Base-by-base conservation (phyloP, 176 grass and related monocot species). In the Carex littledalei region DNA sequence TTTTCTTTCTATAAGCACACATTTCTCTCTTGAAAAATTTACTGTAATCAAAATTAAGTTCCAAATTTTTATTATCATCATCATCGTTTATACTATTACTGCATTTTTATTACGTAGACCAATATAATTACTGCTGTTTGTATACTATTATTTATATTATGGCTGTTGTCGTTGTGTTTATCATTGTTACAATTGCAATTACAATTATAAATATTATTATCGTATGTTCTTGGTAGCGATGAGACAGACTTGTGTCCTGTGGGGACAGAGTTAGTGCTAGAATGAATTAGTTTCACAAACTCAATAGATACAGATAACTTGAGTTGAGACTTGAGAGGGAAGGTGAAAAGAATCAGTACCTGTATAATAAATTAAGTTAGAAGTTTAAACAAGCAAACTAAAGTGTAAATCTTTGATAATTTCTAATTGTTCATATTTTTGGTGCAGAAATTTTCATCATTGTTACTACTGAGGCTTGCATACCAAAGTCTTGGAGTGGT, bases 401-500 rank as follows among this genome's bases (percentile, higher is more conserved):
- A 57, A 18, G 50, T 34, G 26, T 78, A 22, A 72, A 34, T 37
- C 18, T 74, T 71, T 80, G 20, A 76, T 81, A 15, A 60, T 9
- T 16, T 55, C 26, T 54, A 59, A 67, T 78, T 64, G 18, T 87
- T 17, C n/a, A 32, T 72, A 57, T 87, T 79, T 67, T 31, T 26
- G 62, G 13, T 94, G 86, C 90, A 99, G 97, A 96, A 96, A 67
- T 92, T 96, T 24, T 96, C 97, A 1, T 78, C 91, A 67, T 1
- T 88, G 76, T 87, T 94, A 67, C 29, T 99, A 49, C 35, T 93
- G 31, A 86, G 93, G 78, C 90, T 96, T 5, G 97, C 97, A 70
- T 99, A 92, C 89, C 97, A 99, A 84, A 99, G 97, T 85, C 93
- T 99, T 35, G 97, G 97, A 0, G 90, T 99, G 80, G 97, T 99